Base-by-base conservation (phyloP, 2,329 filamentous ascomycete species). In the Fonsecaea pedrosoi region DNA sequence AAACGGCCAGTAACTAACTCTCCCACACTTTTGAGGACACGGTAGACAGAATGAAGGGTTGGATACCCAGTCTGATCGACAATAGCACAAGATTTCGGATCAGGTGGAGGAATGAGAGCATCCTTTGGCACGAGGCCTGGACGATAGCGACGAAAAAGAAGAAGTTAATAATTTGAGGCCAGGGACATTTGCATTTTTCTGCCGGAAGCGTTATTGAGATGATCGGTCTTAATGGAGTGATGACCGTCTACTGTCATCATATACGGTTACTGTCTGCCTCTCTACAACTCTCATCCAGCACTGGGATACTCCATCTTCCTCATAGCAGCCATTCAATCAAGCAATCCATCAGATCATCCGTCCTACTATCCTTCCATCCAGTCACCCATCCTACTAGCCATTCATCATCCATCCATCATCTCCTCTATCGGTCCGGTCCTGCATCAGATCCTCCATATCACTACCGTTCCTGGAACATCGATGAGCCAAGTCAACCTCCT, bases 1-100 rank as follows among this genome's bases (percentile, higher is more conserved):
- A 38, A 71, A 71, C 38, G 70, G 70, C 7, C 45, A 50, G 45
- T 50, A 50, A 13, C 45, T 4, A 10, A 30, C 48, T 38, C n/a
- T 21, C n/a, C 25, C 35, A 32, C 30, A 32, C 3, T 32, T 32
- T 32, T 32, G 34, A 61, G 38, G 57, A 37, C 34, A 18, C 42
- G 3, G 18, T 10, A 54, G 9, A 32, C 30, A 21, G 32, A 45
- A 13, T 32, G 21, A 32, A 4, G 54, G 48, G 42, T 65, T 70
- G 64, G 67, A 69, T 65, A 66, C 45, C 45, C 45, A 50, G 21
- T 50, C 45, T 30, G 45, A 25, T 50, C 21, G 9, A 25, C 18
- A 6, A 50, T 25, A 50, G 45, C 18, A 25, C 45, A 4, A 50
- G 21, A 25, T 50, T 12, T 25, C 45, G 25, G 21, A 30, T 18